phyloP scores from a whole-genome alignment of 768 basidiomycete species.

The Mrakia blollopis region DNA sequence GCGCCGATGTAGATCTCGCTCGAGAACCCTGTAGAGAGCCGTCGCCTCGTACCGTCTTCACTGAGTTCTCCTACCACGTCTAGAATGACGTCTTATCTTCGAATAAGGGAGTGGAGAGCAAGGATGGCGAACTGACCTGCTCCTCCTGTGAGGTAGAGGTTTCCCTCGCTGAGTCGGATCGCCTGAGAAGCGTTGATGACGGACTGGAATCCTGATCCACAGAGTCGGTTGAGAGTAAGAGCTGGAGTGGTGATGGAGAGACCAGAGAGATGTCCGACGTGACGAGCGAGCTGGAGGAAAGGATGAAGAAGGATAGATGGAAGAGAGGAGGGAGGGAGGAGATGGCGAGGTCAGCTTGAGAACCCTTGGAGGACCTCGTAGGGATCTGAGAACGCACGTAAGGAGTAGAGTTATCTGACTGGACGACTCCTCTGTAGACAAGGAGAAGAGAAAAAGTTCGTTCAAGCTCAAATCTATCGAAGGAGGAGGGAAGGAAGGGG shows the following conservation, averaged over 20 bases:
- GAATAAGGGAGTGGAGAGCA: no score
- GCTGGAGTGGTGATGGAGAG: constrained; percentile 44
- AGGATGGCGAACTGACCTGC: neutral
- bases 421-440: constrained; percentile 40
- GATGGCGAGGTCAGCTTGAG: constrained; percentile 2
- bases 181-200: constrained; percentile 46
- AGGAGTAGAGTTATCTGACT: constrained; percentile 45
- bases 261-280: constrained; percentile 47
- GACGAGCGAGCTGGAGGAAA: constrained; percentile 39
- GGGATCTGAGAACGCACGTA: constrained; percentile 34
- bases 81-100: no score
- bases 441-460: neutral
- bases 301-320: neutral
- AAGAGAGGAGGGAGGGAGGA: neutral
- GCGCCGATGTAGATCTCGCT: neutral
- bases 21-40: neutral
- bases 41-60: no score
- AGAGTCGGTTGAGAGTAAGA: constrained; percentile 46
- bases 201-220: constrained; percentile 47
- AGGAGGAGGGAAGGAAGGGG: neutral
- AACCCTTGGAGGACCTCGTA: neutral
- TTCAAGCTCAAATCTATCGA: neutral
- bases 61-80: no score
- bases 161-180: constrained; percentile 45
- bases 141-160: constrained; percentile 46